Base-by-base conservation (phyloP, 2,329 filamentous ascomycete species). In the Apiospora malaysiana region DNA sequence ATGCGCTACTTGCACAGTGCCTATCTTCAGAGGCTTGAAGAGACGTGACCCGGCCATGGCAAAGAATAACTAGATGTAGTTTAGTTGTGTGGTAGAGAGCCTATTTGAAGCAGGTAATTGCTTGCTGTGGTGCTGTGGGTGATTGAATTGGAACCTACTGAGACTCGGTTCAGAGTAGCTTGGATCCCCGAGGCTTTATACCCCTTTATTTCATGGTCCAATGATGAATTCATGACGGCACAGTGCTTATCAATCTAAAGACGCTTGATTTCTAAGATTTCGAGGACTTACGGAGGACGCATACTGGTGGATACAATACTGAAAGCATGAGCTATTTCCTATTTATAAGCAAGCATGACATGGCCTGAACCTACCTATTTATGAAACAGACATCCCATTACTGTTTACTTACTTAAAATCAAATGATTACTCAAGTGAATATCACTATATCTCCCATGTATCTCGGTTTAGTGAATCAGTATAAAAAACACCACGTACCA, bases 21-120 rank as follows among this genome's bases (percentile, higher is more conserved):
- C 74, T 32, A 75, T 51, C 37, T 49, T 37, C 7, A 75, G 43
- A 2, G 73, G 72, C 9, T 59, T 23, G 65, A 75, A 75, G 25
- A 75, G 70, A 14, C 71, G 71, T 8, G 68, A 63, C 14, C 18
- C 42, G 42, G 46, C 37, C 68, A 43, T 69, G 9, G 4, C 45
- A 23, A 7, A 18, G 23, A 66, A 75, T 32, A 74, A 75, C 51
- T 70, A n/a, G 9, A 14, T 63, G 32, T 12, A 40, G 32, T 32
- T 32, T 32, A 21, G 8, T 37, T 16, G 27, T 5, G 4, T 12
- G 1, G 9, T 4, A 12, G 21, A 18, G 2, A 63, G 9, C 12
- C 18, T 5, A n/a, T 1, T 14, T 14, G 16, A 18, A 63, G 27
- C n/a, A 23, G 9, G 18, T 10, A n/a, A n/a, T 21, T 63, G 21